phyloP scores from a whole-genome alignment of 768 basidiomycete species.

The Lactarius akahatsu region DNA sequence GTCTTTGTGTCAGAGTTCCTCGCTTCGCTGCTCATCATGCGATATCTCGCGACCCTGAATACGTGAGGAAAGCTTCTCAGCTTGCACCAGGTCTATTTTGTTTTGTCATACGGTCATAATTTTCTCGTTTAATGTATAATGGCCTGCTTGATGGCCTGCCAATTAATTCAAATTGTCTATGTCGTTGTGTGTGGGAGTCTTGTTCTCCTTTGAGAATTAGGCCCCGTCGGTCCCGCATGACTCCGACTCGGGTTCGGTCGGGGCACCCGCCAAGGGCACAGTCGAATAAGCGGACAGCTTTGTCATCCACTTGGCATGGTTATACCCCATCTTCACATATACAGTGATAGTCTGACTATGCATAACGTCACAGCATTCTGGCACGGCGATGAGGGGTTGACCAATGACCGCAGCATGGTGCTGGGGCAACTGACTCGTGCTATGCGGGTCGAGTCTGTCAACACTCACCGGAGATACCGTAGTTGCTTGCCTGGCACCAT shows the following conservation, averaged over 20 bases:
- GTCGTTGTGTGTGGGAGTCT: not conserved
- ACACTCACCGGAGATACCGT: too few species aligned
- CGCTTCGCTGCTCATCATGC: slow-evolving; percentile 61
- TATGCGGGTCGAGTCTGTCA: not conserved
- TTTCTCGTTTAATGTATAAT: not conserved
- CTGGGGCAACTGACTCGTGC: not conserved
- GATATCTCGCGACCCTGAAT: slow-evolving; percentile 53
- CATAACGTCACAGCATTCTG: not conserved
- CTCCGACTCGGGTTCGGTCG: not conserved
- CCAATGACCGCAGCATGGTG: not conserved
- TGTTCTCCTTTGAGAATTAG: not conserved
- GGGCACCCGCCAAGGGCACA: not conserved
- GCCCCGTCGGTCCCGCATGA: not conserved
- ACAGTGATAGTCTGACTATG: not conserved
- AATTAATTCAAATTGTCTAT: not conserved
- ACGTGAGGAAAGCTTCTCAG: slow-evolving; percentile 33
- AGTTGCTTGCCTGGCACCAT: not conserved
- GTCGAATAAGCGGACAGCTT: not conserved
- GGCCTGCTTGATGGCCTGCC: too few species aligned
- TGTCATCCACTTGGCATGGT: not conserved
- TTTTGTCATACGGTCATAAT: not conserved
- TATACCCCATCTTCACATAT: not conserved
- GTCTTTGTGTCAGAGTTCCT: slow-evolving; percentile 49
- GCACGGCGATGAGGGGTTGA: not conserved
- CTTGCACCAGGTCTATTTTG: not conserved